Conservation (phyloP, 768 basidiomycete genomes). For the Tephrocybe sp. region DNA sequence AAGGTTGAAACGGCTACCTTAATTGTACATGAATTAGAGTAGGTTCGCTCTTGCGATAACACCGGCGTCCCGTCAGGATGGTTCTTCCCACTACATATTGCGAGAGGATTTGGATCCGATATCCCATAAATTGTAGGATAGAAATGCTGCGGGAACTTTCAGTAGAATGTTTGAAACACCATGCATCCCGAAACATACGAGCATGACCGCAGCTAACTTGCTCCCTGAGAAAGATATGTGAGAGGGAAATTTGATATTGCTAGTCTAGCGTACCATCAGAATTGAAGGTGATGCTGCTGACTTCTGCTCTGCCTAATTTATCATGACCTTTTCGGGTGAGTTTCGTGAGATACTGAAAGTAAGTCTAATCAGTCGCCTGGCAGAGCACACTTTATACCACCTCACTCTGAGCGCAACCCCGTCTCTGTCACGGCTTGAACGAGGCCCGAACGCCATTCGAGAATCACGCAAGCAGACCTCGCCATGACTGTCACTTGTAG, state of each 20-base stretch:
- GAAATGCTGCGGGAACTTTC: constrained; percentile 46
- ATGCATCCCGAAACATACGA: constrained; percentile 39
- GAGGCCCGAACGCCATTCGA: constrained; percentile 70
- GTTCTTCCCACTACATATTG: constrained; percentile 59
- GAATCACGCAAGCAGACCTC: constrained; percentile 64
- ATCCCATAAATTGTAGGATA: constrained; percentile 69
- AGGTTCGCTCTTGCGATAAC: constrained; percentile 46
- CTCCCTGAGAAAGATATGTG: constrained; percentile 39
- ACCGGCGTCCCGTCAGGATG: constrained; percentile 53
- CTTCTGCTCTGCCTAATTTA: constrained; percentile 57
- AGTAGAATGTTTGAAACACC: neutral
- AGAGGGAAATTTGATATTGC: neutral
- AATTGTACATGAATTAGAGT: constrained; percentile 74
- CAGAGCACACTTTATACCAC: neutral
- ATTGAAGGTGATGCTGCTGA: constrained; percentile 69
- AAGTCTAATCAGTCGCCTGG: neutral
- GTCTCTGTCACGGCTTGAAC: constrained; percentile 35
- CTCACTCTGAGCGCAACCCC: constrained; percentile 56
- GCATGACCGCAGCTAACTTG: constrained; percentile 63
- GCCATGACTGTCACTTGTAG: constrained; percentile 58
- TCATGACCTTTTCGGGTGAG: constrained; percentile 36
- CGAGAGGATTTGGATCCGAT: constrained; percentile 66
- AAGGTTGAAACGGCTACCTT: constrained; percentile 49
- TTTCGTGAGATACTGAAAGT: constrained; percentile 38
- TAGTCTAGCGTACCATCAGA: constrained; percentile 45